Base-by-base conservation (phyloP, 441 rosid genomes). In the Lepidium campestre region DNA sequence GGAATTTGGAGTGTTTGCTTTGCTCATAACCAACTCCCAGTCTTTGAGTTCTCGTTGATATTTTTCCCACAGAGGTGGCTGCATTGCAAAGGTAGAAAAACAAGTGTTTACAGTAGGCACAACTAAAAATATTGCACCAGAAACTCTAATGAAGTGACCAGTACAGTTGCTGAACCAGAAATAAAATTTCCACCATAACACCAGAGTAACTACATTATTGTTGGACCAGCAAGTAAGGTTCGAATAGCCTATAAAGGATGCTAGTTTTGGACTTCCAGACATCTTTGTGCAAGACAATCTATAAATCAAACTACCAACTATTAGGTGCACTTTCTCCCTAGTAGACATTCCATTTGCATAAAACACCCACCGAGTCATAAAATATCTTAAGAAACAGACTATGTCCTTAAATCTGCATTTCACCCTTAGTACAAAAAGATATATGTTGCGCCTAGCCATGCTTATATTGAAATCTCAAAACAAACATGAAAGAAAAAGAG, bases 31-130 rank as follows among this genome's bases (percentile, higher is more conserved):
- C 76, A 69, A 78, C 78, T 89, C 99, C 94, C 91, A 94, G 22
- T 88, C 92, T 79, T 75, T 86, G 75, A 89, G 50, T 70, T 86
- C 86, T 65, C 75, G 84, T 68, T 86, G 94, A 80, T 94, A 91
- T 62, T 76, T 88, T 76, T 91, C 94, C 99, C 99, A 94, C 25
- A 81, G 75, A 29, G 99, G 97, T 1, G 90, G 96, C 99, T 94
- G 86, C 58, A 75, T 25, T 34, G 46, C n/a, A 65, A 23, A 66
- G 20, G 32, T 34, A 57, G 25, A 40, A 62, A 34, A 57, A 47
- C 53, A 41, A 23, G 48, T 57, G 56, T 49, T 71, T 14, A 48
- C 1, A 40, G 62, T 46, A 67, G 29, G 42, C 68, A 32, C 7
- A 53, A 37, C 15, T 34, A 23, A 63, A 57, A 50, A 23, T 17